phyloP scores from a whole-genome alignment of 2,329 filamentous ascomycete species.

The Fusarium gaditjirri region DNA sequence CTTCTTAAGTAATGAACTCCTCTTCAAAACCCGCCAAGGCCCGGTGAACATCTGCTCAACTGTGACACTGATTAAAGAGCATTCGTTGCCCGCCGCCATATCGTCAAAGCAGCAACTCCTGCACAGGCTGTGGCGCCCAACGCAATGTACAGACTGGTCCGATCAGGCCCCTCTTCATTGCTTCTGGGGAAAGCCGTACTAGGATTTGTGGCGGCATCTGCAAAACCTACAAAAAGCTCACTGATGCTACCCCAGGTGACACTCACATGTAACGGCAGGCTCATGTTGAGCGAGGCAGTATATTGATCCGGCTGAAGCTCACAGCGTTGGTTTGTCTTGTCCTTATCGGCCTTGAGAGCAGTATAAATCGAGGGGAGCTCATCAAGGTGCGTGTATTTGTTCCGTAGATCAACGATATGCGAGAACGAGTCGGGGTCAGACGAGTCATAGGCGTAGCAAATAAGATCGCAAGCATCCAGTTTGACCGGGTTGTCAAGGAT shows the following conservation, averaged over 20 bases:
- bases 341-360: slow-evolving; percentile 92
- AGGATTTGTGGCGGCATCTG: slow-evolving; percentile 91
- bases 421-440: slow-evolving; percentile 96
- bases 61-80: slow-evolving; percentile 47
- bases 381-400: slow-evolving; percentile 83
- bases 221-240: slow-evolving; percentile 91
- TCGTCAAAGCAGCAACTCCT: slow-evolving; percentile 71
- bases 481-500: slow-evolving; percentile 92
- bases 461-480: slow-evolving; percentile 89
- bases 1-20: not conserved
- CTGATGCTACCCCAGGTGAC: slow-evolving; percentile 94
- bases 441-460: slow-evolving; percentile 97
- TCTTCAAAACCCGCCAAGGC: not conserved
- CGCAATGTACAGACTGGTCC: slow-evolving; percentile 86
- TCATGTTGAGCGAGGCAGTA: slow-evolving; percentile 85
- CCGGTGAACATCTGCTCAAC: not conserved
- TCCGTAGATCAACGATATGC: slow-evolving; percentile 84
- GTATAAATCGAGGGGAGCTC: slow-evolving; percentile 92
- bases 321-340: slow-evolving; percentile 95
- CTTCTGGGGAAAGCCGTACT: slow-evolving; percentile 88
- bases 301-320: slow-evolving; percentile 94
- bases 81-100: slow-evolving; percentile 69
- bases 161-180: slow-evolving; percentile 85
- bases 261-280: slow-evolving; percentile 91
- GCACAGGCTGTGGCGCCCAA: slow-evolving; percentile 77